Base-by-base conservation (phyloP, 2,329 filamentous ascomycete species). In the Orbilia brochopaga region DNA sequence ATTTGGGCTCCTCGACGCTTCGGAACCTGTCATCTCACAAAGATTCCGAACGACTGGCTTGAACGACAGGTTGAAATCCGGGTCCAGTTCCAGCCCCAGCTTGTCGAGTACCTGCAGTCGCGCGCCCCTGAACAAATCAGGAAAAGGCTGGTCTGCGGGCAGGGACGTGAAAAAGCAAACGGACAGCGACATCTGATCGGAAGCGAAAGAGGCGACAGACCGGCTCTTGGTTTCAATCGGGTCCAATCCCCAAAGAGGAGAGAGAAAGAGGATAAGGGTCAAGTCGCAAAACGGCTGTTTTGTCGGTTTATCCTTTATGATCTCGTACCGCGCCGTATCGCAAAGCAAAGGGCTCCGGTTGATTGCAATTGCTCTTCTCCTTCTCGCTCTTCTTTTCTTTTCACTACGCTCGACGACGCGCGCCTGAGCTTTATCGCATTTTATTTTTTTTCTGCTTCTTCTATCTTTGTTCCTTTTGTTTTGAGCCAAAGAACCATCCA, bases 51-150 rank as follows among this genome's bases (percentile, higher is more conserved):
- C 11, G 53, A 51, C 53, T 46, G 58, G 56, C 40, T 50, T 13
- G 32, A 62, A 51, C 27, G 35, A 24, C 62, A 52, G 40, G 54
- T 27, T 30, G 24, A 58, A n/a, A 42, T 42, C 37, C 37, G n/a
- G 37, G 37, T 42, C 37, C 37, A 42, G 37, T 42, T 42, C 37
- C 37, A 42, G 37, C 13, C 27, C 27, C 27, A 32, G 27, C 27
- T 32, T 8, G 27, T 40, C 32, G 8, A 42, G 65, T 69, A 64
- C 66, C 66, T 70, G 66, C 66, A 70, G 58, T 64, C 27, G 27
- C 57, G 54, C 59, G 66, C 66, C 66, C 66, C 66, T 70, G 60
- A 70, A 59, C 66, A 63, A 70, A 70, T 59, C 66, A 48, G 66
- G 66, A 44, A 70, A 70, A 59, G 66, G 66, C 66, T 70, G 53